Base-by-base conservation (phyloP, 345 rosid genomes). In the Raphanus raphanistrum region DNA sequence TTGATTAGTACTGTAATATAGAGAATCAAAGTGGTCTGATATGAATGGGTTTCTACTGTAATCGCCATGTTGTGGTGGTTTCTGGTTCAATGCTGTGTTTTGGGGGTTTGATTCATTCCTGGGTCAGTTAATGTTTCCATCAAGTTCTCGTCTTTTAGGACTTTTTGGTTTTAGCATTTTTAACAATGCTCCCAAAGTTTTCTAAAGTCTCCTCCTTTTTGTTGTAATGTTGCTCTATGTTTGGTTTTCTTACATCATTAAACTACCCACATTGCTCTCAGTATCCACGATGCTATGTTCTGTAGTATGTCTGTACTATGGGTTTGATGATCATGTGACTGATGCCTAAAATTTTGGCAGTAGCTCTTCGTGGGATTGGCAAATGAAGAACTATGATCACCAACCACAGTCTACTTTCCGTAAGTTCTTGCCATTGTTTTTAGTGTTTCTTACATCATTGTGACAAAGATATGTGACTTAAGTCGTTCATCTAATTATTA, bases 361-460 rank as follows among this genome's bases (percentile, higher is more conserved):
- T 21, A 48, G 64, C 67, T 15, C 71, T 0, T 77, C 84, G 2
- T 81, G 84, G 84, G 60, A 76, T 41, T 81, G 81, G 81, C 75
- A 76, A 63, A 8, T 43, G 71, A 16, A 72, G 54, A 64, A 11
- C 68, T 81, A 62, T 11, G 50, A 55, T 32, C 50, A 67, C 27
- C 78, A 77, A 45, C 77, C 73, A 35, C 71, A 62, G 48, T 72
- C 84, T 41, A 15, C 55, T 16, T 62, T 28, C 74, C 31, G 84
- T 81, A 76, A 81, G 84, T 68, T 45, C 11, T 38, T 9, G 41
- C 0, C 64, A 8, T 59, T 15, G 4, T 11, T n/a, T n/a, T 12
- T 4, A 38, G 0, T 45, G 35, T 28, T 28, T 60, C 38, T 60
- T 55, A 16, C 36, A 48, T 9, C 8, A 61, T 8, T 67, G 25